phyloP scores from a whole-genome alignment of 2,329 filamentous ascomycete species.

The Graphium sp. region DNA sequence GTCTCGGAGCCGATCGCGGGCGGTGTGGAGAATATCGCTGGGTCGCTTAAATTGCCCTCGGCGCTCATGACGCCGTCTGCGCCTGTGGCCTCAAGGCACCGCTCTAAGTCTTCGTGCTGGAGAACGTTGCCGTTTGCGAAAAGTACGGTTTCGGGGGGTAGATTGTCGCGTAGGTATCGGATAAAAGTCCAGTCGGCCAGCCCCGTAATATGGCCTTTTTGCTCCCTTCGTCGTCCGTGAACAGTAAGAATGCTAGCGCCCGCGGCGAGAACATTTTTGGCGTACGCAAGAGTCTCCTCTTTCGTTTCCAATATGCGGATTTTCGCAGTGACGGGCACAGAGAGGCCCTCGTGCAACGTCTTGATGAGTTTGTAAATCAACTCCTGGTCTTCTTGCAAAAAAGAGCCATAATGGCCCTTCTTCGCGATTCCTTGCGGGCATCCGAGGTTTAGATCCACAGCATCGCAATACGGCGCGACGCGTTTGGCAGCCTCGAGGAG shows the following conservation, averaged over 20 bases:
- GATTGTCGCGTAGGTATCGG: conserved; percentile 61
- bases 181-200: conserved; percentile 85
- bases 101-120: conserved; percentile 58
- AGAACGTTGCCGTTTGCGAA: conserved; percentile 96
- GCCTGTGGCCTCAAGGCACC: conserved; percentile 67
- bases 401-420: conserved; percentile 83
- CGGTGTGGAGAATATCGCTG: conserved; percentile 61
- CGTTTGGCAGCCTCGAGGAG: conserved; percentile 63
- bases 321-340: conserved; percentile 84
- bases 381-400: conserved; percentile 83
- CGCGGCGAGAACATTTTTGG: conserved; percentile 67
- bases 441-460: conserved; percentile 86
- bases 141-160: conserved; percentile 77
- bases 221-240: conserved; percentile 74
- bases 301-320: conserved; percentile 77
- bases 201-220: conserved; percentile 92
- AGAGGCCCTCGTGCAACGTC: conserved; percentile 60
- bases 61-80: conserved; percentile 92
- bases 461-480: conserved; percentile 79
- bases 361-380: conserved; percentile 71
- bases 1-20: conserved; percentile 49
- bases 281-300: conserved; percentile 79
- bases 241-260: conserved; percentile 90
- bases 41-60: conserved; percentile 87
- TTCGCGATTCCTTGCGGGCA: conserved; percentile 92